Evolutionary conservation across 345 rosid genomes (phyloP), one percentile per base, ranked within the genome.

Genomic region (Cardiospermum halicacabum): DNA sequence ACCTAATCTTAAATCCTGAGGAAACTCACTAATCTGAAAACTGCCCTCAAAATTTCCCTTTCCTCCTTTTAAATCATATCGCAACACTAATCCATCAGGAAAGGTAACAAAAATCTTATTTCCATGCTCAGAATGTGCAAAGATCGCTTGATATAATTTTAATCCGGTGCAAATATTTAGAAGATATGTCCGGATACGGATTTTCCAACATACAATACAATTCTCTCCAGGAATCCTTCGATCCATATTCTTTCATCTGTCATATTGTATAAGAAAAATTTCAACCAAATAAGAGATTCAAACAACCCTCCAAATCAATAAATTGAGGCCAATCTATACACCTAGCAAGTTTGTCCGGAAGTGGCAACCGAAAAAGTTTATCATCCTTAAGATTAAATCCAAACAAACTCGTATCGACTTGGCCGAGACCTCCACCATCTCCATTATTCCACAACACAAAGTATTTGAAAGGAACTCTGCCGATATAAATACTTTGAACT

Each of bases 361-460:
- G 5, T 2, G 13, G 31, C 32, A 53, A 28, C 11, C 26, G 5
- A 3, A 12, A 24, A 53, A 53, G 26, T 4, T 53, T 24, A 13
- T 53, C 56, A 25, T n/a, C 26, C 56, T 25, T 53, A 5, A 53
- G 56, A 53, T 53, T 31, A 53, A 53, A 53, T 53, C n/a, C n/a
- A n/a, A n/a, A n/a, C n/a, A n/a, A n/a, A n/a, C n/a, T n/a, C n/a
- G n/a, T n/a, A n/a, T n/a, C n/a, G 56, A 26, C 13, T 24, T 26
- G 16, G 26, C 28, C 56, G 13, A 5, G 24, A 24, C 5, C 26
- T 53, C 26, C 12, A 3, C n/a, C 11, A 3, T 28, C 10, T 53
- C 56, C 1, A 28, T 28, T 11, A 22, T 3, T 10, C 42, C 26
- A 28, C 56, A 53, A 24, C 26, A 12, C 56, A 53, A 13, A 53